These are phyloP conservation scores for Stentor coeruleus DNA, from an alignment of 73 alveolate species.

Conservation along the genomic window DNA sequence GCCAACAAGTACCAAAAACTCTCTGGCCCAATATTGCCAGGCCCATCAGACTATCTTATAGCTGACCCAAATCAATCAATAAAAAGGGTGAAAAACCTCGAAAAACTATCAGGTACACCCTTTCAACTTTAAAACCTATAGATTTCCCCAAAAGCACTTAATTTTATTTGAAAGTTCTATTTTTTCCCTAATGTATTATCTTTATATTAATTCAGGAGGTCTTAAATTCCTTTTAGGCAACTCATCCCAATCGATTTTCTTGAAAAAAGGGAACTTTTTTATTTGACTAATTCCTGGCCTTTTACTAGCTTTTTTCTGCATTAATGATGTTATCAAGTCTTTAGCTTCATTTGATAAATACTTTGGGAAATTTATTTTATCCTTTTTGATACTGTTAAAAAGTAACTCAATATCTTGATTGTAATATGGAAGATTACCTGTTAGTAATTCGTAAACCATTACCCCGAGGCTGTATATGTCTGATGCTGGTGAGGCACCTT, in stretches of 20 bases:
- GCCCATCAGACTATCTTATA: neutral
- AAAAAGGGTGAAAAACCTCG: neutral
- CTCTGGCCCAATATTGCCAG: neutral
- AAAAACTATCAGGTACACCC: neutral
- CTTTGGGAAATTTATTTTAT: neutral
- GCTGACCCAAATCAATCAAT: no score
- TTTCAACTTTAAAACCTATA: neutral
- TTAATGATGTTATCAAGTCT: conserved; percentile 38
- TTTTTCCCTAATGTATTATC: neutral
- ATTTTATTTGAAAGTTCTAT: neutral
- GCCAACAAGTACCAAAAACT: neutral
- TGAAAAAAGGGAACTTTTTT: conserved; percentile 67
- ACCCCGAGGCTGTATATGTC: conserved; percentile 95
- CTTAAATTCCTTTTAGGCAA: neutral
- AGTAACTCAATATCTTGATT: conserved; percentile 28
- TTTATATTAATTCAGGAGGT: no score
- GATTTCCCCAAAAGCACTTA: neutral
- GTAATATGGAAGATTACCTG: conserved; percentile 92
- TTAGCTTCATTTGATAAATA: neutral
- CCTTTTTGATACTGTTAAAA: neutral
- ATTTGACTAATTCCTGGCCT: conserved; percentile 63
- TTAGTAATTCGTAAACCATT: conserved; percentile 93
- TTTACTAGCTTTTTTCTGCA: conserved; percentile 61
- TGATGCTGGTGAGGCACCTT: conserved; percentile 90
- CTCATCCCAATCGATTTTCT: conserved; percentile 57